A percentile compares a stretch with the other conserved stretches of the same genome.
These are phyloP conservation scores for Phytophthora colocasiae DNA, from an alignment of 352 stramenopile species.

Conservation along the genomic window DNA sequence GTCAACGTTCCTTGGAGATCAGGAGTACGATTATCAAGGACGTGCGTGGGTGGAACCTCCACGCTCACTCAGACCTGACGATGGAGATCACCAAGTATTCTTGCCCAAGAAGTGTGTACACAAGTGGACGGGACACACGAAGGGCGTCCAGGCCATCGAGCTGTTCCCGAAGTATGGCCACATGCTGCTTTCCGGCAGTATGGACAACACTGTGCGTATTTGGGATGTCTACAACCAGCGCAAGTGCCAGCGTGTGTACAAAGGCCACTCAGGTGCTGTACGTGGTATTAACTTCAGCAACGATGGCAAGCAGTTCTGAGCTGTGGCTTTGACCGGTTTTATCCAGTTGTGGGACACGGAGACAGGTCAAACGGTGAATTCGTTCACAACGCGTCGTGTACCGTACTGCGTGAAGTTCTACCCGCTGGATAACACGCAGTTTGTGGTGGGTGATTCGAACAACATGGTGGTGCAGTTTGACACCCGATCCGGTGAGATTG, in stretches of 20 bases:
- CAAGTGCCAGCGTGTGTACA: conserved; percentile 85
- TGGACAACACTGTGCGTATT: conserved; percentile 95
- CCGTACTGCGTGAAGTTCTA: conserved; percentile 96
- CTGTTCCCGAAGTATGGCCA: conserved; percentile 97
- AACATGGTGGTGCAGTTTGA: conserved; percentile 97
- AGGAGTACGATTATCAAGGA: conserved; percentile 97
- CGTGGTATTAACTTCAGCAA: conserved; percentile 95
- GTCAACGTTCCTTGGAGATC: conserved; percentile 89
- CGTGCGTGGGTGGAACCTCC: conserved; percentile 95
- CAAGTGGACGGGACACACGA: conserved; percentile 96
- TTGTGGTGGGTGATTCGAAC: conserved; percentile 97
- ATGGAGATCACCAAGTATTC: conserved; percentile 93
- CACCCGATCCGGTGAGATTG: conserved; percentile 90
- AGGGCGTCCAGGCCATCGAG: conserved; percentile 98
- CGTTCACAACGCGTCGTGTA: conserved; percentile 87
- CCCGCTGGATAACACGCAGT: conserved; percentile 96
- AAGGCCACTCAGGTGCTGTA: conserved; percentile 95
- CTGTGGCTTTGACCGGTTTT: conserved; percentile 96
- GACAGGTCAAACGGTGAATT: conserved; percentile 92
- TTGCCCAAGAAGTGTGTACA: conserved; percentile 98
- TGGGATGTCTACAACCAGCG: conserved; percentile 96
- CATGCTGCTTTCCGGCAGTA: conserved; percentile 95
- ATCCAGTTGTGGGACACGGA: conserved; percentile 99
- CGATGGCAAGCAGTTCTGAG: conserved; percentile 96
- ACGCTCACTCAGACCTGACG: conserved; percentile 74